A percentile compares a stretch with the other conserved stretches of the same genome.
These are phyloP conservation scores for Ustilago nuda DNA, from an alignment of 1,284 basidiomycete genomes.

Conservation along the genomic window DNA sequence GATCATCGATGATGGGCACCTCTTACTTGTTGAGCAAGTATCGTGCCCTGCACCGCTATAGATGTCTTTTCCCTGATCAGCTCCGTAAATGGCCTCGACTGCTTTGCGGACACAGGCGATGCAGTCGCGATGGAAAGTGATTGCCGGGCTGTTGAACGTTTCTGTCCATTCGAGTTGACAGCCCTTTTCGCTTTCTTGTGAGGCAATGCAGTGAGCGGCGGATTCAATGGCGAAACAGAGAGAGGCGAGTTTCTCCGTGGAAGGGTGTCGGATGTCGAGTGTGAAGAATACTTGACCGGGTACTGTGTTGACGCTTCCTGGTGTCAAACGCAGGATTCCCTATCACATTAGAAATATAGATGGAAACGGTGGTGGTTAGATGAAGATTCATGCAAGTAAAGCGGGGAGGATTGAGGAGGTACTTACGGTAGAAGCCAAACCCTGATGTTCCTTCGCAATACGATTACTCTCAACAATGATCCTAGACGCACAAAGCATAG, in stretches of 20 bases:
- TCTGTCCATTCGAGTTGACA: conserved; percentile 39
- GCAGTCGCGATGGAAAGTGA: conserved; percentile 44
- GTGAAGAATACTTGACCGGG: conserved; percentile 47
- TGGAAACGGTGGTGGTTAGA: no score
- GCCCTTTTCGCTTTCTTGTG: conserved; percentile 35
- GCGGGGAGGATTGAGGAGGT: background rate
- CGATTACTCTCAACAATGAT: conserved; percentile 44
- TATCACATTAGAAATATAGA: background rate
- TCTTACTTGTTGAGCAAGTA: conserved; percentile 47
- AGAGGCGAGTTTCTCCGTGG: conserved; percentile 19
- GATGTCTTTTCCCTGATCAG: conserved; percentile 31
- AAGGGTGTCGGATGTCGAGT: conserved; percentile 41
- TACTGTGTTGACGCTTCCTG: conserved; percentile 46
- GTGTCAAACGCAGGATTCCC: conserved; percentile 43
- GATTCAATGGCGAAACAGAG: conserved; percentile 33
- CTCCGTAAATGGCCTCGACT: conserved; percentile 29
- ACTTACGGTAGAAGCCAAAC: conserved; percentile 40
- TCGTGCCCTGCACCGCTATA: conserved; percentile 53
- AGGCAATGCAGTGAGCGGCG: conserved; percentile 23
- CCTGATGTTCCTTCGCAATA: conserved; percentile 41
- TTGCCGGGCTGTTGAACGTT: conserved; percentile 41
- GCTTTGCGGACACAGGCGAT: conserved; percentile 38
- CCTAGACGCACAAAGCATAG: conserved; percentile 42
- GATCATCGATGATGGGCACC: conserved; percentile 47
- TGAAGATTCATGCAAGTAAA: background rate